A percentile compares a stretch with the other conserved stretches of the same genome.
Evolutionary conservation across 169 alveolate genomes (phyloP).

Genomic region (Theileria orientalis): DNA sequence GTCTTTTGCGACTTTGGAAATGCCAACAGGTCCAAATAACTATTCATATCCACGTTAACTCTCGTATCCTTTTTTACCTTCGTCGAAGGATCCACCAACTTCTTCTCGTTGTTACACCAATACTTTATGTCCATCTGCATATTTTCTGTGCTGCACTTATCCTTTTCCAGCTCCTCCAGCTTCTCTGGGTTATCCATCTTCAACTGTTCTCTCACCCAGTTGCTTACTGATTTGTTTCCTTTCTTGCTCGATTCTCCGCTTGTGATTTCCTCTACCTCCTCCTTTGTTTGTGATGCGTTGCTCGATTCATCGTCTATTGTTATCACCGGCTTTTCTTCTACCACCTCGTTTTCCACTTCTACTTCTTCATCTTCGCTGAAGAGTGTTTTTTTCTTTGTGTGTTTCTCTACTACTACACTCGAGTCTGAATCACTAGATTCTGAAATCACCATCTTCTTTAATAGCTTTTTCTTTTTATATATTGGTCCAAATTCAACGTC

Average conservation of each 20-base stretch:
- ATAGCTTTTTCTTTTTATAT: constrained; percentile 8
- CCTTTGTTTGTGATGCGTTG: background rate
- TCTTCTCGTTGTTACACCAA: constrained; percentile 15
- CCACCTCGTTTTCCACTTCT: background rate
- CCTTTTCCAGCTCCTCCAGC: background rate
- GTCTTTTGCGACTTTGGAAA: background rate
- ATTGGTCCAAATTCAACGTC: background rate
- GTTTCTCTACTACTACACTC: background rate
- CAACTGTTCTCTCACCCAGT: background rate
- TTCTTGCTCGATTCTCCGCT: too few species aligned
- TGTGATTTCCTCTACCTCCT: background rate
- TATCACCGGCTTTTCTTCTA: background rate
- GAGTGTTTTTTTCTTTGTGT: too few species aligned
- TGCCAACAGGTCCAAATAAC: background rate
- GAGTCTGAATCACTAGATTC: constrained; percentile 16
- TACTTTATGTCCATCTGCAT: constrained; percentile 18
- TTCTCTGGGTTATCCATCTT: constrained; percentile 4
- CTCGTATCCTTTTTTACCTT: background rate
- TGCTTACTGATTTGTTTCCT: background rate
- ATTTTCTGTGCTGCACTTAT: background rate
- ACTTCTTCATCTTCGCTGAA: too few species aligned
- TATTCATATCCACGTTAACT: constrained; percentile 3
- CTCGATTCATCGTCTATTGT: background rate
- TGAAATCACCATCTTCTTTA: background rate
- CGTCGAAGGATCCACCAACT: constrained; percentile 14